Conservation (phyloP, 129 eudicot species). For the Apium graveolens region DNA sequence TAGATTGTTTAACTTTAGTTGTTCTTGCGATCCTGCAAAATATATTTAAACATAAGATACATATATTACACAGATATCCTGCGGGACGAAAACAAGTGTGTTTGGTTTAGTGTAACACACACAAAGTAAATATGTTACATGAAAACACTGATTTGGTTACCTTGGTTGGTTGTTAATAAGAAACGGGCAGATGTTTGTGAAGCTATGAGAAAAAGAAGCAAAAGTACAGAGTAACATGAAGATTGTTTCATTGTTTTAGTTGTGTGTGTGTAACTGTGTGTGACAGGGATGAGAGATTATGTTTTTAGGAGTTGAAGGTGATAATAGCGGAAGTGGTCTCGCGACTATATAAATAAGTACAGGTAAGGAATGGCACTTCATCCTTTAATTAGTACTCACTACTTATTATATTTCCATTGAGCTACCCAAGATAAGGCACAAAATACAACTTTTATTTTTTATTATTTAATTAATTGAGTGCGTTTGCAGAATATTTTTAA, state of each 20-base stretch:
- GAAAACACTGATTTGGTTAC: constrained; percentile 6
- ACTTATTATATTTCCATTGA: constrained; percentile 18
- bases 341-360: constrained; percentile 39
- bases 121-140: background rate
- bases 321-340: constrained; percentile 6
- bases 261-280: constrained; percentile 15
- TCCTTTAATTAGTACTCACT: constrained; percentile 6
- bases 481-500: background rate
- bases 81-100: no score
- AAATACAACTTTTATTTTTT: no score
- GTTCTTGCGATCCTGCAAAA: constrained; percentile 31
- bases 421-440: constrained; percentile 15
- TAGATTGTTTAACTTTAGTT: constrained; percentile 18
- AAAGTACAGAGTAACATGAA: constrained; percentile 21
- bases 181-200: constrained; percentile 46
- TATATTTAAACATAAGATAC: background rate
- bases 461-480: no score
- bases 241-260: constrained; percentile 46
- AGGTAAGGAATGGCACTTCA: constrained; percentile 26
- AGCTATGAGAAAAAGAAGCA: constrained; percentile 28
- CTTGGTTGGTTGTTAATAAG: constrained; percentile 38
- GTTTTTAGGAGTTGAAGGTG: constrained; percentile 54
- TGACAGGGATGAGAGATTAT: constrained; percentile 15
- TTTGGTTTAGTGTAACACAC: background rate
- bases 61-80: background rate